A percentile compares a stretch with the other conserved stretches of the same genome.
Conservation (phyloP, 108 stramenopile genomes). For the Epithemia pelagica region DNA sequence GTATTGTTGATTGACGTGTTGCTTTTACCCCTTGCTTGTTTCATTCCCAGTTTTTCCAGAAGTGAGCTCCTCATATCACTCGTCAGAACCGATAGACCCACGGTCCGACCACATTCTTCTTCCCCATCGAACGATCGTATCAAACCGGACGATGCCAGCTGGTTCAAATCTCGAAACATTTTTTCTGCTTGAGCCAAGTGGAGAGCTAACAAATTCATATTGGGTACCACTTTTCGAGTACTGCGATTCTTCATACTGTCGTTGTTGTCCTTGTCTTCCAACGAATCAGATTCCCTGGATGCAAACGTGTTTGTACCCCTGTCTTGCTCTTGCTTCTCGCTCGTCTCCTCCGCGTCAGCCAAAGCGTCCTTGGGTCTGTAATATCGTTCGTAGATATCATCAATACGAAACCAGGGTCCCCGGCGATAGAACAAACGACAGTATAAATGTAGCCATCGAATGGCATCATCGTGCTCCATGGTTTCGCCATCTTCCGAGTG, state of each 20-base stretch:
- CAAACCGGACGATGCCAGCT: slow-evolving; percentile 53
- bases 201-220: slow-evolving; percentile 4
- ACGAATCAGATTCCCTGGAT: not conserved
- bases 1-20: slow-evolving; percentile 10
- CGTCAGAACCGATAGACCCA: slow-evolving; percentile 42
- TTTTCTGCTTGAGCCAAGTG: slow-evolving; percentile 19
- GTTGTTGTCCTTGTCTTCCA: slow-evolving; percentile 1
- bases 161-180: slow-evolving; percentile 40
- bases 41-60: slow-evolving; percentile 39
- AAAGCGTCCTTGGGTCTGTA: slow-evolving; percentile 36
- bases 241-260: not conserved
- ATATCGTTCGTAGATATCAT: slow-evolving; percentile 63
- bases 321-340: not conserved
- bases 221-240: not conserved
- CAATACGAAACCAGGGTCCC: slow-evolving; percentile 74
- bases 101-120: slow-evolving; percentile 72
- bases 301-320: not conserved
- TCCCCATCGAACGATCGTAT: slow-evolving; percentile 61
- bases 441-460: slow-evolving; percentile 59
- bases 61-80: slow-evolving; percentile 49
- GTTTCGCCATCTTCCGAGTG: slow-evolving; percentile 1
- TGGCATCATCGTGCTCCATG: slow-evolving; percentile 20
- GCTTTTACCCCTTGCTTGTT: slow-evolving; percentile 10
- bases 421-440: slow-evolving; percentile 69
- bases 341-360: not conserved